Conservation (phyloP, 352 stramenopile genomes). For the Pythium biforme region DNA sequence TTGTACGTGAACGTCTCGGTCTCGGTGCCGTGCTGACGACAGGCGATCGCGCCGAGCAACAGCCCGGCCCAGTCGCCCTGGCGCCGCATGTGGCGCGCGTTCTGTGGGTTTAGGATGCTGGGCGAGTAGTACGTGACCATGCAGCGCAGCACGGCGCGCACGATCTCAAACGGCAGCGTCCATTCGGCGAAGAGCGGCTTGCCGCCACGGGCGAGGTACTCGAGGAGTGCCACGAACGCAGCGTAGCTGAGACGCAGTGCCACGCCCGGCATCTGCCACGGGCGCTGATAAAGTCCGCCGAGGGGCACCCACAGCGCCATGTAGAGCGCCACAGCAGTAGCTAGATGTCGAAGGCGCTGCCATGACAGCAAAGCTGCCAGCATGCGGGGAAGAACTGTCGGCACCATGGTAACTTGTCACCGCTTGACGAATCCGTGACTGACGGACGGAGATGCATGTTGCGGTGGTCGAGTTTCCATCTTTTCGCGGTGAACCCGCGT, state of each 20-base stretch:
- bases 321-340: neutral
- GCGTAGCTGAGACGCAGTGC: slow-evolving; percentile 15
- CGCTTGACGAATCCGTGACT: too few species aligned
- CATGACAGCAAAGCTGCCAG: neutral
- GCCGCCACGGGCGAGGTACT: slow-evolving; percentile 27
- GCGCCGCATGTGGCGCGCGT: slow-evolving; percentile 19
- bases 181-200: slow-evolving; percentile 23
- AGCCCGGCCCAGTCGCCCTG: slow-evolving; percentile 8
- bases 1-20: slow-evolving; percentile 16
- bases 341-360: neutral
- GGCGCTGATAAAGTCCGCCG: neutral
- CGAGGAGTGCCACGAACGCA: slow-evolving; percentile 2
- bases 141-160: slow-evolving; percentile 7
- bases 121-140: slow-evolving; percentile 19
- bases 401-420: neutral
- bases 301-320: neutral
- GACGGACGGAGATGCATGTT: too few species aligned
- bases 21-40: slow-evolving; percentile 13
- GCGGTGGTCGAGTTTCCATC: too few species aligned
- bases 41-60: slow-evolving; percentile 9
- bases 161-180: slow-evolving; percentile 28
- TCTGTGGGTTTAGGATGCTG: slow-evolving; percentile 2
- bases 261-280: slow-evolving; percentile 16
- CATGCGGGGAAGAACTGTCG: neutral
- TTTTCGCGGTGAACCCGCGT: too few species aligned